Evolutionary conservation across 371 early-diverging fungal species (phyloP), one percentile per base, ranked within the genome.

Genomic region (Massospora cicadina): DNA sequence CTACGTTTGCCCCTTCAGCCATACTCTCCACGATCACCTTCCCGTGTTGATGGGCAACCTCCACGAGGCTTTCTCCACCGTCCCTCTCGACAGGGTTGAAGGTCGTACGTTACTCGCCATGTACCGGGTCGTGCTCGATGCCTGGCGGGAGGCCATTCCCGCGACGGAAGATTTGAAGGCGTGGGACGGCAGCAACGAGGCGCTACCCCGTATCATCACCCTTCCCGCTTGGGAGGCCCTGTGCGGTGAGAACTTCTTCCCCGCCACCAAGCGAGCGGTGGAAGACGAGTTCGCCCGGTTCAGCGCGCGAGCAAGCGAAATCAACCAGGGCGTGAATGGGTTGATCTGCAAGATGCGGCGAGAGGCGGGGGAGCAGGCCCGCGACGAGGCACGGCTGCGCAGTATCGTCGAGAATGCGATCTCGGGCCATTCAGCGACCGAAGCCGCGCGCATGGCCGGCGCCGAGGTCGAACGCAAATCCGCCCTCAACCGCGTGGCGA

Each of bases 231-330:
- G 78, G 78, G 66, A 54, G 2, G 25, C 27, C 5, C 28, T 79
- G 13, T 76, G 73, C 61, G 74, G 78, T 58, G 25, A 66, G 27
- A 61, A 68, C 54, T 66, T 79, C 10, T 74, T 74, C 57, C 72
- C 72, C 0, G 72, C 77, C 7, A 72, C 73, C 63, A 71, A 70
- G 53, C 55, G 17, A n/a, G 70, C 74, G 2, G 73, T 75, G 33
- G 75, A 75, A 28, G 76, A 78, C 31, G 71, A 72, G 28, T 69
- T 77, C 53, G 30, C 67, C 2, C 28, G 65, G n/a, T 66, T 77
- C 29, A 70, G 70, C 25, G 29, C 64, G 2, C 65, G 71, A 17
- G 60, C 63, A 7, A 10, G 70, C 68, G 57, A 58, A 72, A 26
- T 76, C 68, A 63, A 65, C 69, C 29, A 76, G 71, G 54, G 70